A percentile compares a stretch with the other conserved stretches of the same genome.
These are phyloP conservation scores for Podaxis sp. DNA, from an alignment of 768 basidiomycete species.

Conservation along the genomic window DNA sequence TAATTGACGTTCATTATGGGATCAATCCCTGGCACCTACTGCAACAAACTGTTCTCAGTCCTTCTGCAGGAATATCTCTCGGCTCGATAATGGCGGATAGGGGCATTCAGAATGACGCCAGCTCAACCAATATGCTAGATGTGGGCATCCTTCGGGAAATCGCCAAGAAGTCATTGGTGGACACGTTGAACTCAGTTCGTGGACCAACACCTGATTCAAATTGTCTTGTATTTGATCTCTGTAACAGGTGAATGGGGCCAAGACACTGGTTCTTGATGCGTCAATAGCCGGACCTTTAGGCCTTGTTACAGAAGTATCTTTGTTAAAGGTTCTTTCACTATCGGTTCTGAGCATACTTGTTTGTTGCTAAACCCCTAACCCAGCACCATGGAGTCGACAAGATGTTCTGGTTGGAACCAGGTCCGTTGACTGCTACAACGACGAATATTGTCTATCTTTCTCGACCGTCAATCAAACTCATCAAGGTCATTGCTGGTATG, in stretches of 20 bases:
- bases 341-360: not conserved
- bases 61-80: not conserved
- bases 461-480: conserved; percentile 79
- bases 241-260: conserved; percentile 82
- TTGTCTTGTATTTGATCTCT: conserved; percentile 6
- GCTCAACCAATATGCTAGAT: conserved; percentile 43
- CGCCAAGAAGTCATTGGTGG: conserved; percentile 77
- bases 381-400: conserved; percentile 99
- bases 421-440: conserved; percentile 78
- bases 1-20: not conserved
- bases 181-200: conserved; percentile 79
- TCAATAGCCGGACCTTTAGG: conserved; percentile 89
- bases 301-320: conserved; percentile 89
- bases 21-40: not conserved
- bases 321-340: conserved; percentile 70
- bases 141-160: conserved; percentile 72
- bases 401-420: conserved; percentile 98
- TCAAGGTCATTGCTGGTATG: conserved; percentile 91
- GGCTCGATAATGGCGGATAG: conserved; percentile 20
- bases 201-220: not conserved
- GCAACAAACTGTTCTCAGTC: no score
- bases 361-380: conserved; percentile 2
- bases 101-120: conserved; percentile 3
- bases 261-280: conserved; percentile 93
- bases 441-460: conserved; percentile 93